Percentiles rank a stretch among this genome's conserved stretches.
These are phyloP conservation scores for Aspergillus sp. DNA, from an alignment of 2,329 filamentous ascomycete species.

Conservation along the genomic window DNA sequence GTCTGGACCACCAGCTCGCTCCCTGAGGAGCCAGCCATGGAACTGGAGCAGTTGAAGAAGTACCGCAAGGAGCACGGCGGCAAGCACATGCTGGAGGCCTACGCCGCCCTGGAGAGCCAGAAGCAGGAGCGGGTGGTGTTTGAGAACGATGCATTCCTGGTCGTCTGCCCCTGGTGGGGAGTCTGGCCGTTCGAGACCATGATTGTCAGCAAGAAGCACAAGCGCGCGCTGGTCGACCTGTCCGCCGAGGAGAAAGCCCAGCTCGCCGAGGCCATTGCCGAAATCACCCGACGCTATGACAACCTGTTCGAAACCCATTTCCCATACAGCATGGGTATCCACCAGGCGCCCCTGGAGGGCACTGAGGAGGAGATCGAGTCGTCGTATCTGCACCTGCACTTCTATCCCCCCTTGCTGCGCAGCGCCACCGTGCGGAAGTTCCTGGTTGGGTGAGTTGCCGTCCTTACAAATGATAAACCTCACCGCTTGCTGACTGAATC, in stretches of 20 bases:
- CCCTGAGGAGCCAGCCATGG: conserved; percentile 82
- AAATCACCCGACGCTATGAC: conserved; percentile 88
- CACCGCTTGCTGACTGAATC: conserved; percentile 12
- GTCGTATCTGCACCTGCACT: conserved; percentile 94
- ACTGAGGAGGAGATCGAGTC: conserved; percentile 78
- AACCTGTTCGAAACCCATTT: conserved; percentile 97
- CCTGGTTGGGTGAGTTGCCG: conserved; percentile 65
- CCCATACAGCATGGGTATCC: conserved; percentile 94
- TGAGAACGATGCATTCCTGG: conserved; percentile 79
- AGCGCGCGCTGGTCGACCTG: conserved; percentile 81
- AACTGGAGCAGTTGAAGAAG: conserved; percentile 73
- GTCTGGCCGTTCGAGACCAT: conserved; percentile 97
- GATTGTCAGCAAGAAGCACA: conserved; percentile 79
- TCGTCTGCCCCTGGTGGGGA: conserved; percentile 96
- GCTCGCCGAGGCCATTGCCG: conserved; percentile 80
- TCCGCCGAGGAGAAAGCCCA: conserved; percentile 65
- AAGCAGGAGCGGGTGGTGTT: conserved; percentile 85
- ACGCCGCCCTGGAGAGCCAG: conserved; percentile 74
- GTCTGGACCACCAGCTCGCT: conserved; percentile 91
- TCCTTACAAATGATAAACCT: not conserved
- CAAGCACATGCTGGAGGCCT: conserved; percentile 78
- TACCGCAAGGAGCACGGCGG: conserved; percentile 73
- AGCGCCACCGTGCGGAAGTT: conserved; percentile 96
- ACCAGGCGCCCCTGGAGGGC: conserved; percentile 86
- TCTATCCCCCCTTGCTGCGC: conserved; percentile 88